These are phyloP conservation scores for Cyclanthera cordifolia DNA, from an alignment of 306 rosid species.

Conservation along the genomic window DNA sequence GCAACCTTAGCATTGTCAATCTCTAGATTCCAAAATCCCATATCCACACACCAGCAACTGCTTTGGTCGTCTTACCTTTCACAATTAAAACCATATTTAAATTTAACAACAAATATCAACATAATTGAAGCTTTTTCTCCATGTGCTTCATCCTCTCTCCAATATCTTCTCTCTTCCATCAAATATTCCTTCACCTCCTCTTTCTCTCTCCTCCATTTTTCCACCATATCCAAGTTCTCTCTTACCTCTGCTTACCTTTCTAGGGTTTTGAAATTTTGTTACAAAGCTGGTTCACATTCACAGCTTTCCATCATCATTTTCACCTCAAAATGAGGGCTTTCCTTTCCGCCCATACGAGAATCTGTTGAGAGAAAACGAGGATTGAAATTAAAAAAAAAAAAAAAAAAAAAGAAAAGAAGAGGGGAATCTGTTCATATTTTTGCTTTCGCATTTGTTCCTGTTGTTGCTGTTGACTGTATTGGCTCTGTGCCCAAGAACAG, in stretches of 20 bases:
- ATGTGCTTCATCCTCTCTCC: constrained; percentile 15
- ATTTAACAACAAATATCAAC: too few species aligned
- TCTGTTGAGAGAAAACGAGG: background rate
- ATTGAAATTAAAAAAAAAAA: too few species aligned
- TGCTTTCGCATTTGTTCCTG: constrained; percentile 28
- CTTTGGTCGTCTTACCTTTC: too few species aligned
- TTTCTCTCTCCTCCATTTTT: constrained; percentile 14
- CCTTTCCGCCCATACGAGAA: constrained; percentile 14
- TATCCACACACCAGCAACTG: too few species aligned
- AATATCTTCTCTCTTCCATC: constrained; percentile 9
- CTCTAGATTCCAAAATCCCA: too few species aligned
- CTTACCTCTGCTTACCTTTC: constrained; percentile 29
- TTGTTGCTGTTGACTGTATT: constrained; percentile 16
- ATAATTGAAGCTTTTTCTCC: too few species aligned
- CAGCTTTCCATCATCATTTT: constrained; percentile 20
- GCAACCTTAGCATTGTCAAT: too few species aligned
- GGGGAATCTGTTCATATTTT: background rate
- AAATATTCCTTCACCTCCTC: background rate
- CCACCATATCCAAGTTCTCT: constrained; percentile 19
- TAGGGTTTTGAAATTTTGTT: constrained; percentile 58
- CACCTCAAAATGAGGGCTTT: constrained; percentile 23
- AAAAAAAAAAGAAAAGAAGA: too few species aligned
- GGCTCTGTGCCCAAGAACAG: constrained; percentile 31
- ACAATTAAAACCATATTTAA: too few species aligned
- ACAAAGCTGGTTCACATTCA: constrained; percentile 33